Evolutionary conservation across 2,329 filamentous ascomycete species (phyloP).

Genomic region (Colletotrichum horii): DNA sequence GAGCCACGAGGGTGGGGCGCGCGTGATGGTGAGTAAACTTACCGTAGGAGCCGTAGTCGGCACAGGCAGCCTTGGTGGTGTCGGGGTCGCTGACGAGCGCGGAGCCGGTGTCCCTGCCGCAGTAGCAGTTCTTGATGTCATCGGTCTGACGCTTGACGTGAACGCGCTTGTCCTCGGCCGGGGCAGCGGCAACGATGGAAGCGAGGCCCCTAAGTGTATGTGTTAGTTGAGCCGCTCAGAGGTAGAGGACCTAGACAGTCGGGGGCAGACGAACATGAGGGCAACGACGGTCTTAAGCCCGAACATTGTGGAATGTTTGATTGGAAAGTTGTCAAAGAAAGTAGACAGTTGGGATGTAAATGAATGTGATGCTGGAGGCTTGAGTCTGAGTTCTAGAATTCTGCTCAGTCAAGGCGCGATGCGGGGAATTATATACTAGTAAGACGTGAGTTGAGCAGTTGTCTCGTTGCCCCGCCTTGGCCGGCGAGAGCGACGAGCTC

Average conservation of each 20-base stretch:
- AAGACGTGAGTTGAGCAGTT: background rate
- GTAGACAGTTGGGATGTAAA: background rate
- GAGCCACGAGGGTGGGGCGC: background rate
- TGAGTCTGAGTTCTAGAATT: background rate
- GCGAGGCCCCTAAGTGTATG: background rate
- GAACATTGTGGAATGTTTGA: background rate
- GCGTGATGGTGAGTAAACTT: background rate
- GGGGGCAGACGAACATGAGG: background rate
- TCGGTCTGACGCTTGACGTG: background rate
- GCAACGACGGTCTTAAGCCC: background rate
- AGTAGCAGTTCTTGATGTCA: background rate
- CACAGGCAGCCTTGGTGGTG: background rate
- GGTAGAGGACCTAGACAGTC: rapidly evolving
- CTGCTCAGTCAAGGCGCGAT: background rate
- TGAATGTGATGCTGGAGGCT: background rate
- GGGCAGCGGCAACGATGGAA: background rate
- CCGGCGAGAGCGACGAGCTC: background rate
- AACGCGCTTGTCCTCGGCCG: background rate
- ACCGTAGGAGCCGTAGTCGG: background rate
- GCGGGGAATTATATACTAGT: background rate
- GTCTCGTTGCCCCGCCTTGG: background rate
- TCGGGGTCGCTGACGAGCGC: background rate
- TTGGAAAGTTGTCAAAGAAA: background rate
- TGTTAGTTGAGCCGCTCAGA: background rate
- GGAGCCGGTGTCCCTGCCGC: background rate